Evolutionary conservation across 1,284 basidiomycete genomes (phyloP).

Genomic region (Exsudoporus floridanus): DNA sequence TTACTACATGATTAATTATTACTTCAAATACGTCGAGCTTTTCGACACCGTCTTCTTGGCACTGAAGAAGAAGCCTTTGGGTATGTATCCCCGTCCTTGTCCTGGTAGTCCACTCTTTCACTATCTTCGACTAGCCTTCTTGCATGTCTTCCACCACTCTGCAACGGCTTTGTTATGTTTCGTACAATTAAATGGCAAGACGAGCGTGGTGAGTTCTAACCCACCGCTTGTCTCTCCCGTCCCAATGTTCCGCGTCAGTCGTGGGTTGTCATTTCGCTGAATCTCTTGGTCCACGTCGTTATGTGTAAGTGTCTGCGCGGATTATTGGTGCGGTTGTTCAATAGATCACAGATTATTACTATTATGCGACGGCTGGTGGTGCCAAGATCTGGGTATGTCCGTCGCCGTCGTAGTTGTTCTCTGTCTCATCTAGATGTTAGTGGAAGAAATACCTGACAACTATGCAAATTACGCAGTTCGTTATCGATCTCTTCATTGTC

Average conservation of each 20-base stretch:
- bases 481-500: conserved; percentile 86
- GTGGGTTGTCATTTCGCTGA: conserved; percentile 94
- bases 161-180: conserved; percentile 97
- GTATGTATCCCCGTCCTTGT: conserved; percentile 45
- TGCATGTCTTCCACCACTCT: conserved; percentile 99
- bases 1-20: conserved; percentile 99
- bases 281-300: conserved; percentile 93
- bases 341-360: conserved; percentile 81
- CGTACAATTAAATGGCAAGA: conserved; percentile 90
- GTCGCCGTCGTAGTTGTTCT: background rate
- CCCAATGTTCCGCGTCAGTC: conserved; percentile 54
- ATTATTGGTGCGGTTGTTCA: conserved; percentile 3
- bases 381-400: conserved; percentile 88
- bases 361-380: conserved; percentile 94
- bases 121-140: conserved; percentile 62
- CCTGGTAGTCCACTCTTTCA: background rate
- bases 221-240: background rate
- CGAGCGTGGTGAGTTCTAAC: conserved; percentile 69
- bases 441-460: conserved; percentile 97
- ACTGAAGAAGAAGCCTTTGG: conserved; percentile 97
- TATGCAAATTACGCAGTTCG: conserved; percentile 94
- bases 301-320: conserved; percentile 75
- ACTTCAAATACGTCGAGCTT: conserved; percentile 93
- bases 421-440: conserved; percentile 39
- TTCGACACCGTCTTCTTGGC: conserved; percentile 96